Percentiles rank a stretch among this genome's conserved stretches.
Evolutionary conservation across 805 yeast species (phyloP).

Genomic region (Kuraishia hungarica): DNA sequence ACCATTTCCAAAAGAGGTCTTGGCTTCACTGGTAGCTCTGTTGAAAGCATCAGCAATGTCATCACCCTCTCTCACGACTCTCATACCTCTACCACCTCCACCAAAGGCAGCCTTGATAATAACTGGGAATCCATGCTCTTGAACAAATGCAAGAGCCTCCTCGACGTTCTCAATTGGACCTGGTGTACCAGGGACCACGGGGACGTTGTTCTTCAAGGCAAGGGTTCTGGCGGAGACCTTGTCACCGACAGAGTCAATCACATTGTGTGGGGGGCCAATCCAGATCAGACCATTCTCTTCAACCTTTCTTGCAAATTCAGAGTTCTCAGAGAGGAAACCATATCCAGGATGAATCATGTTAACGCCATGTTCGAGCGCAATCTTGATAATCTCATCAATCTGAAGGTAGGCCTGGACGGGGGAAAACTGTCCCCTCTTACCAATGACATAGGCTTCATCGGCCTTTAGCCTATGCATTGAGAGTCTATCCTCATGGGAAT

Average conservation of each 20-base stretch:
- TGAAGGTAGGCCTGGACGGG: constrained; percentile 96
- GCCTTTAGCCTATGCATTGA: constrained; percentile 94
- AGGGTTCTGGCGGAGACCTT: constrained; percentile 89
- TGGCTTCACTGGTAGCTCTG: constrained; percentile 92
- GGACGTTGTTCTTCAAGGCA: constrained; percentile 77
- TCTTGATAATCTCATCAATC: constrained; percentile 86
- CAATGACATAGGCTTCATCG: constrained; percentile 89
- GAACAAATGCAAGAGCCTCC: constrained; percentile 76
- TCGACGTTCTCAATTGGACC: constrained; percentile 83
- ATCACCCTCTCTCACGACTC: constrained; percentile 97
- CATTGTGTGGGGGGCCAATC: constrained; percentile 87
- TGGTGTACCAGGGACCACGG: constrained; percentile 95
- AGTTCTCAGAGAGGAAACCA: constrained; percentile 84
- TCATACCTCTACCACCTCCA: constrained; percentile 99
- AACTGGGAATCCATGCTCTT: constrained; percentile 86
- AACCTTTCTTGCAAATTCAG: constrained; percentile 89
- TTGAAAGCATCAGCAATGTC: constrained; percentile 83
- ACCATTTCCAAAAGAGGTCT: constrained; percentile 95
- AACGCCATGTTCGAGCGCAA: constrained; percentile 71
- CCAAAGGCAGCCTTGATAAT: constrained; percentile 98
- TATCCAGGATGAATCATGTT: constrained; percentile 92
- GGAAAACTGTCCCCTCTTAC: constrained; percentile 78
- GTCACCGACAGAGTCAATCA: constrained; percentile 94
- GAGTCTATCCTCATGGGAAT: constrained; percentile 90
- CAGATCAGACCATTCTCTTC: constrained; percentile 87